Conservation (phyloP, 2,329 filamentous ascomycete genomes). For the Ascochyta pisi region DNA sequence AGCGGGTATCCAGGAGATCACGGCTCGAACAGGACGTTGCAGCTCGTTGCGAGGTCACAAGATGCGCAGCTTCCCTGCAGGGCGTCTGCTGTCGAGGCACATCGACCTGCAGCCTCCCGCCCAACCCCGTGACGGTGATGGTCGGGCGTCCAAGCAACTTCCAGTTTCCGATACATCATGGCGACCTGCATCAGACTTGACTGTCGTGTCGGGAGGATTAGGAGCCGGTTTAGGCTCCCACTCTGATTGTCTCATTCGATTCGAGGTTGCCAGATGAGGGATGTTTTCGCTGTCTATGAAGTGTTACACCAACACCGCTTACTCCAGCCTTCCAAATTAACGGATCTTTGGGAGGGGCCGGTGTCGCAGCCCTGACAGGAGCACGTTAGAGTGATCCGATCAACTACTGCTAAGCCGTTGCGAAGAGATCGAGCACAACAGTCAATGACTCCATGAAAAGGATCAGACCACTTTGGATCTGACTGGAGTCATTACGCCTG, state of each 20-base stretch:
- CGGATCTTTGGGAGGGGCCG: slow-evolving; percentile 27
- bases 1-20: slow-evolving; percentile 35
- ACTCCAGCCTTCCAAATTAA: slow-evolving; percentile 36
- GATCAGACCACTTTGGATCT: neutral
- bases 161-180: slow-evolving; percentile 38
- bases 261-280: slow-evolving; percentile 18
- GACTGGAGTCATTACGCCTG: neutral
- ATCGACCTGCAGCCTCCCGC: slow-evolving; percentile 48
- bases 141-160: slow-evolving; percentile 37
- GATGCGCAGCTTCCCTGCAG: slow-evolving; percentile 40
- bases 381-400: slow-evolving; percentile 34
- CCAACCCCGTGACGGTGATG: slow-evolving; percentile 40
- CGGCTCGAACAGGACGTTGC: slow-evolving; percentile 30
- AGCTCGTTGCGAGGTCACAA: slow-evolving; percentile 40
- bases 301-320: slow-evolving; percentile 39
- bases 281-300: slow-evolving; percentile 20
- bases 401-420: slow-evolving; percentile 26
- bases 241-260: slow-evolving; percentile 42
- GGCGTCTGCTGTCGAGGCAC: slow-evolving; percentile 39
- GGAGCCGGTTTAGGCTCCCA: slow-evolving; percentile 31
- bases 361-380: slow-evolving; percentile 32
- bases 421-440: slow-evolving; percentile 13
- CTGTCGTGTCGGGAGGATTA: slow-evolving; percentile 37
- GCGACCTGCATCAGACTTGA: slow-evolving; percentile 44
- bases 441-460: slow-evolving; percentile 10